Conservation (phyloP, 2,329 filamentous ascomycete species). For the Pyricularia pennisetigena region DNA sequence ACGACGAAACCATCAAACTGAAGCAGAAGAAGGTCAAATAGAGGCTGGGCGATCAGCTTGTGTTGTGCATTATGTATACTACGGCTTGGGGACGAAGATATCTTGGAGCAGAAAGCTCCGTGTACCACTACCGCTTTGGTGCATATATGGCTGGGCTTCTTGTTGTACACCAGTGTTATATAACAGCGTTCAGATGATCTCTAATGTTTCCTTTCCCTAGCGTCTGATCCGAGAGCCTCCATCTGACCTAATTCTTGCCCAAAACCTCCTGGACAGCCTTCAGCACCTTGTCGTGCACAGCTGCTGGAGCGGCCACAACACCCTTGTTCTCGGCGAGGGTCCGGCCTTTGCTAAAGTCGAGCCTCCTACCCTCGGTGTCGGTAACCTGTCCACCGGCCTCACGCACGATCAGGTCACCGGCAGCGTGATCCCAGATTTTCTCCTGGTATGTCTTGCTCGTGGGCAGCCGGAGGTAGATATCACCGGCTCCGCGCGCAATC, state of each 20-base stretch:
- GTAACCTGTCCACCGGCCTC: constrained; percentile 91
- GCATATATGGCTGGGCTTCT: not conserved
- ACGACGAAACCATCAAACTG: constrained; percentile 93
- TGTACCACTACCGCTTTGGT: not conserved
- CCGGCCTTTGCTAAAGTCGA: constrained; percentile 81
- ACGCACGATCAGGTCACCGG: constrained; percentile 85
- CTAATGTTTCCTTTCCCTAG: not conserved
- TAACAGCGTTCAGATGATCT: not conserved
- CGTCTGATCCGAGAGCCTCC: not conserved
- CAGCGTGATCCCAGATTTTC: constrained; percentile 99
- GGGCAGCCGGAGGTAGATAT: constrained; percentile 87
- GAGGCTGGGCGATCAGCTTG: constrained; percentile 14
- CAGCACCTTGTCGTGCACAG: constrained; percentile 67
- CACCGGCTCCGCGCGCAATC: constrained; percentile 86
- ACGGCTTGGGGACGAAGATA: not conserved
- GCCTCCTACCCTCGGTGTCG: constrained; percentile 71
- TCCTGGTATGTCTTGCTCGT: constrained; percentile 78
- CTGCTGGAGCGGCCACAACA: constrained; percentile 76
- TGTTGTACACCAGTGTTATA: not conserved
- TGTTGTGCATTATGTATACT: not conserved
- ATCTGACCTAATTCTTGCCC: constrained; percentile 5
- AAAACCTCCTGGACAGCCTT: constrained; percentile 76
- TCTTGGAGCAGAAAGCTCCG: not conserved
- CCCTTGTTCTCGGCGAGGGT: constrained; percentile 88
- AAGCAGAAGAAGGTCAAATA: constrained; percentile 98